Conservation (phyloP, 2,329 filamentous ascomycete species). For the Fusarium sp. region DNA sequence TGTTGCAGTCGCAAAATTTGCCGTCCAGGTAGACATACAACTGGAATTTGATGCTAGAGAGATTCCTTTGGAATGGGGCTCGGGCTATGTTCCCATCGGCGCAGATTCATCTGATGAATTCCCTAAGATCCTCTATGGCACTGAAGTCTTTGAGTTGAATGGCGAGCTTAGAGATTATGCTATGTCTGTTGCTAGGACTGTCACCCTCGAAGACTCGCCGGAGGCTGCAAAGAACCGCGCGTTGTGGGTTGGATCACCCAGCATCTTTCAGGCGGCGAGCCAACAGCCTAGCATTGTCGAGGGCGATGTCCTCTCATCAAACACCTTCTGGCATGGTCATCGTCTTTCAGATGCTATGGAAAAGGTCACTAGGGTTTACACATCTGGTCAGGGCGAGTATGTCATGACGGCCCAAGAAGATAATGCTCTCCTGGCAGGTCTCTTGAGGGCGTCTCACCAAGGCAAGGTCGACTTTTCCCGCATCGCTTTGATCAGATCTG, state of each 20-base stretch:
- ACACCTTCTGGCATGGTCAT: conserved; percentile 36
- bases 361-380: conserved; percentile 25
- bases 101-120: conserved; percentile 21
- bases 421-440: conserved; percentile 25
- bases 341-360: conserved; percentile 34
- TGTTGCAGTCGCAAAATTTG: conserved; percentile 35
- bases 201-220: conserved; percentile 3
- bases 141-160: conserved; percentile 35
- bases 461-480: conserved; percentile 29
- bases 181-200: conserved; percentile 2
- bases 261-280: conserved; percentile 7
- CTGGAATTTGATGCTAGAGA: conserved; percentile 34
- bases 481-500: conserved; percentile 28
- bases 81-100: conserved; percentile 31
- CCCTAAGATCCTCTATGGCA: conserved; percentile 26
- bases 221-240: conserved; percentile 13
- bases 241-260: conserved; percentile 10
- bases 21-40: conserved; percentile 29
- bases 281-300: conserved; percentile 16
- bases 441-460: conserved; percentile 26
- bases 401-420: conserved; percentile 39
- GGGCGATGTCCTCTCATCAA: conserved; percentile 34
- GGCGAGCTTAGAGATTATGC: conserved; percentile 23
- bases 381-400: conserved; percentile 21
- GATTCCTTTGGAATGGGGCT: conserved; percentile 27